Percentiles rank a stretch among this genome's conserved stretches.
Evolutionary conservation across 345 rosid genomes (phyloP).

Genomic region (Conringia planisiliqua): DNA sequence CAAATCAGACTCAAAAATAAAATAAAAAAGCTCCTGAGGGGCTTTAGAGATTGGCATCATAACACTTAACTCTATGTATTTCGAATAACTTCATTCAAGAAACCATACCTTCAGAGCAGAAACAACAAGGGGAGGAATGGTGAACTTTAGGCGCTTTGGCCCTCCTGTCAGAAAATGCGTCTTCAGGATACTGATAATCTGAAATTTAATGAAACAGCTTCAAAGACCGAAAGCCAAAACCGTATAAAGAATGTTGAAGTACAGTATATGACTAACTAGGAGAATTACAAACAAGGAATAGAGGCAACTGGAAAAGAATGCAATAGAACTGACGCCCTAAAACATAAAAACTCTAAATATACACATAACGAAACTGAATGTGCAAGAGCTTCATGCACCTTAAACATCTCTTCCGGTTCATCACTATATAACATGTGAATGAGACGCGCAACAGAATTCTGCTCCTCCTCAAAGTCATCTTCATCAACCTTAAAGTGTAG

Average conservation of each 20-base stretch:
- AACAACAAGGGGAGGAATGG: slow-evolving; percentile 92
- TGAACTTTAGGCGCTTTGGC: slow-evolving; percentile 80
- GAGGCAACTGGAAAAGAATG: not conserved
- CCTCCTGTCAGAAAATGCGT: slow-evolving; percentile 90
- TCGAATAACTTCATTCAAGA: slow-evolving; percentile 1
- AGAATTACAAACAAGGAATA: slow-evolving; percentile 11
- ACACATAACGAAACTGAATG: slow-evolving; percentile 13
- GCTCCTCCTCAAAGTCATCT: slow-evolving; percentile 97
- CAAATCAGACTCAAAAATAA: slow-evolving; percentile 9
- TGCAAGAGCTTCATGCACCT: slow-evolving; percentile 52
- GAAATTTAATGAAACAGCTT: slow-evolving; percentile 34
- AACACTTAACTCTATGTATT: not conserved
- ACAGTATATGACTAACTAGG: not conserved
- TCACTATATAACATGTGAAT: slow-evolving; percentile 88
- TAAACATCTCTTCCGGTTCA: slow-evolving; percentile 92
- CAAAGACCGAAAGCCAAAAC: slow-evolving; percentile 22
- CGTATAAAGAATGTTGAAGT: slow-evolving; percentile 2
- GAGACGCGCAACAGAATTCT: slow-evolving; percentile 93
- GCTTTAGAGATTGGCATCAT: not conserved
- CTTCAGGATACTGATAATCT: slow-evolving; percentile 71
- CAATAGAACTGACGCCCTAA: not conserved
- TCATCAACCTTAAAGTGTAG: slow-evolving; percentile 61
- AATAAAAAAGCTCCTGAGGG: not conserved
- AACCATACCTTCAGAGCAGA: slow-evolving; percentile 78
- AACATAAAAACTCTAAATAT: not conserved